Percentiles rank a stretch among this genome's conserved stretches.
These are phyloP conservation scores for Aureoboletus auriporus DNA, from an alignment of 768 basidiomycete species.

Conservation along the genomic window DNA sequence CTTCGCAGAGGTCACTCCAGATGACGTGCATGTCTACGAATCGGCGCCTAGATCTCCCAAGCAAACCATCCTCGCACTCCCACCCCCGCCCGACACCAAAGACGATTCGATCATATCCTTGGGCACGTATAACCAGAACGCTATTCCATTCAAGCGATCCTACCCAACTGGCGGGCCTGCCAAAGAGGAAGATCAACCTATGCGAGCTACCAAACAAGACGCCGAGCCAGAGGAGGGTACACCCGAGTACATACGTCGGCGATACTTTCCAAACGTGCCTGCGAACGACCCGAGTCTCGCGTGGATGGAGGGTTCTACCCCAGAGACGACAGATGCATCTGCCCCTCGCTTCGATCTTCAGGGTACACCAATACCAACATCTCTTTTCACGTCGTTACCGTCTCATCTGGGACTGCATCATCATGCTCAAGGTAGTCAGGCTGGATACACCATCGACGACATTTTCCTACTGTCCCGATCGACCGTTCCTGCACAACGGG, in stretches of 20 bases:
- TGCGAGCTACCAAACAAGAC: background rate
- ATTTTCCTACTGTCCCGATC: conserved; percentile 76
- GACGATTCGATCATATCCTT: conserved; percentile 31
- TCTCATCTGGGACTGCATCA: conserved; percentile 89
- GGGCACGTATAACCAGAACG: conserved; percentile 34
- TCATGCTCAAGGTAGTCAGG: conserved; percentile 70
- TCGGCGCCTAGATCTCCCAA: conserved; percentile 78
- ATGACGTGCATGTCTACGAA: conserved; percentile 81
- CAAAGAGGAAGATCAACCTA: background rate
- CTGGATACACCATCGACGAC: conserved; percentile 88
- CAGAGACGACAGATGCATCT: conserved; percentile 15
- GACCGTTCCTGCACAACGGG: conserved; percentile 78
- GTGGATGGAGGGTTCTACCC: conserved; percentile 57
- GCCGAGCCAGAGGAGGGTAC: conserved; percentile 60
- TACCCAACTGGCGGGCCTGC: conserved; percentile 1
- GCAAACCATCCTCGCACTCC: conserved; percentile 51
- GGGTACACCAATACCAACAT: conserved; percentile 60
- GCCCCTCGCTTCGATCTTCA: conserved; percentile 70
- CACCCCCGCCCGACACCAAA: conserved; percentile 30
- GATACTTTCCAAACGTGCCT: conserved; percentile 75
- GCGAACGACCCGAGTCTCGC: conserved; percentile 68
- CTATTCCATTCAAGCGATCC: conserved; percentile 10
- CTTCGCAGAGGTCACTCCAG: conserved; percentile 69
- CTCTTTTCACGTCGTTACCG: conserved; percentile 56
- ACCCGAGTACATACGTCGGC: conserved; percentile 77